A percentile compares a stretch with the other conserved stretches of the same genome.
These are phyloP conservation scores for Lizonia empirigonia DNA, from an alignment of 2,329 filamentous ascomycete genomes.

Conservation along the genomic window DNA sequence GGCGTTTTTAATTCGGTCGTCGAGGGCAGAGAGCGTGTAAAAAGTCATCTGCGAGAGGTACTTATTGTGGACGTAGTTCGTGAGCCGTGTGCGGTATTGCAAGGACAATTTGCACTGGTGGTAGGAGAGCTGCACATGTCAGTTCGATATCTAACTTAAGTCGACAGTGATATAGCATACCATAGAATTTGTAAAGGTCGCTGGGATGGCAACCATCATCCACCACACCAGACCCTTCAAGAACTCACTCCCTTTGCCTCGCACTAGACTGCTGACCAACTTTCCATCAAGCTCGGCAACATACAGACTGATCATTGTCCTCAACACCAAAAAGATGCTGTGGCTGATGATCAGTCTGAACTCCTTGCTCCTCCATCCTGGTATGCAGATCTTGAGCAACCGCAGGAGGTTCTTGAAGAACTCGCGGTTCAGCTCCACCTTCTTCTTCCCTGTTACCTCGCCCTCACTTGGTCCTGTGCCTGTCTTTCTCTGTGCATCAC, in stretches of 20 bases:
- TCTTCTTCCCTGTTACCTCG: slow-evolving; percentile 63
- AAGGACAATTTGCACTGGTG: slow-evolving; percentile 94
- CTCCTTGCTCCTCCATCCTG: slow-evolving; percentile 88
- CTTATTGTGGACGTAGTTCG: slow-evolving; percentile 92
- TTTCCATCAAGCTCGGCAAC: slow-evolving; percentile 95
- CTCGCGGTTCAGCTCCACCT: slow-evolving; percentile 90
- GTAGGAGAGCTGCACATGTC: slow-evolving; percentile 74
- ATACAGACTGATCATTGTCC: slow-evolving; percentile 92
- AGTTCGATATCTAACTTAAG: neutral
- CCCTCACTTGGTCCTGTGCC: slow-evolving; percentile 41
- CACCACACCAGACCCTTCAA: slow-evolving; percentile 90
- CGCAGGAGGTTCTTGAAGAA: slow-evolving; percentile 78
- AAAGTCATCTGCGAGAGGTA: slow-evolving; percentile 98
- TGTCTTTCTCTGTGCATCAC: slow-evolving; percentile 62
- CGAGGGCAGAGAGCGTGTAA: slow-evolving; percentile 91
- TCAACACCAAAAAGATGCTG: slow-evolving; percentile 86
- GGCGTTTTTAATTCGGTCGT: slow-evolving; percentile 97
- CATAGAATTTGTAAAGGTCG: slow-evolving; percentile 99
- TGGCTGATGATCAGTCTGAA: slow-evolving; percentile 84
- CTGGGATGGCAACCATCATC: slow-evolving; percentile 96
- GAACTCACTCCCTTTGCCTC: slow-evolving; percentile 90
- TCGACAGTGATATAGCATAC: slow-evolving; percentile 54
- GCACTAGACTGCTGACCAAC: slow-evolving; percentile 88
- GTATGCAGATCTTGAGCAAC: slow-evolving; percentile 84
- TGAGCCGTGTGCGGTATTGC: slow-evolving; percentile 89